phyloP scores from a whole-genome alignment of 495 filamentous ascomycete genomes.

The Aspergillus saccharolyticus region DNA sequence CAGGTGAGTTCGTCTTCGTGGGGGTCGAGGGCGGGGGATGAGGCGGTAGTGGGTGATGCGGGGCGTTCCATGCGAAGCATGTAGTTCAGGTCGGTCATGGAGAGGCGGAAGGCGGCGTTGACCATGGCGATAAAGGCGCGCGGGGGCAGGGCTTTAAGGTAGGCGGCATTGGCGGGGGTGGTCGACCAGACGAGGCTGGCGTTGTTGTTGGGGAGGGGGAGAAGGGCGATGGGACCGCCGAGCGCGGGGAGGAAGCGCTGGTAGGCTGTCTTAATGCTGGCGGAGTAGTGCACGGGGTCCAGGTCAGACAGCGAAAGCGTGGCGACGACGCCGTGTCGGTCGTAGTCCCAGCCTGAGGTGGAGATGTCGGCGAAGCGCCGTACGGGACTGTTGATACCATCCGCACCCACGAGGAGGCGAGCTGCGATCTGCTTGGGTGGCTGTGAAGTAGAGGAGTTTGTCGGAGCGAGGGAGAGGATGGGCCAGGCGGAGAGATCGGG shows the following conservation, averaged over 20 bases:
- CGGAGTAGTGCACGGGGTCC: conserved; percentile 22
- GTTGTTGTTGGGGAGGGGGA: conserved; percentile 78
- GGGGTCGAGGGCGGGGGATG: conserved; percentile 14
- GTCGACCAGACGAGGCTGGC: conserved; percentile 94
- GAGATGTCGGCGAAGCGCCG: conserved; percentile 82
- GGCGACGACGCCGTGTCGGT: conserved; percentile 83
- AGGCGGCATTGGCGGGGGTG: conserved; percentile 66
- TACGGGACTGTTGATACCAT: conserved; percentile 92
- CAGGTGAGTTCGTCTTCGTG: conserved; percentile 76
- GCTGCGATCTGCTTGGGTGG: conserved; percentile 56
- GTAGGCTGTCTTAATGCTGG: conserved; percentile 68
- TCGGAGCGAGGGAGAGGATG: conserved; percentile 59
- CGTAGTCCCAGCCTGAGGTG: conserved; percentile 89
- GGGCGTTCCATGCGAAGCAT: conserved; percentile 59
- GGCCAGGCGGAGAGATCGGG: conserved; percentile 84
- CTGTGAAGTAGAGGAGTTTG: conserved; percentile 22
- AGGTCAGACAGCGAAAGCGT: conserved; percentile 65
- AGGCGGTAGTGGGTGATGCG: not conserved
- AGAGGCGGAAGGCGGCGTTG: conserved; percentile 88
- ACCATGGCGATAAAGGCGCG: conserved; percentile 80
- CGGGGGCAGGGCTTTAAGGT: conserved; percentile 67
- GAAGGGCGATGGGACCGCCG: conserved; percentile 77
- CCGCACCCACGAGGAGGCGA: conserved; percentile 84
- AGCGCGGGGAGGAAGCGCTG: conserved; percentile 87
- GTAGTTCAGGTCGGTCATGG: conserved; percentile 71